Evolutionary conservation across 2,329 filamentous ascomycete species (phyloP), one percentile per base, ranked within the genome.

Genomic region (Penicillium sp.): DNA sequence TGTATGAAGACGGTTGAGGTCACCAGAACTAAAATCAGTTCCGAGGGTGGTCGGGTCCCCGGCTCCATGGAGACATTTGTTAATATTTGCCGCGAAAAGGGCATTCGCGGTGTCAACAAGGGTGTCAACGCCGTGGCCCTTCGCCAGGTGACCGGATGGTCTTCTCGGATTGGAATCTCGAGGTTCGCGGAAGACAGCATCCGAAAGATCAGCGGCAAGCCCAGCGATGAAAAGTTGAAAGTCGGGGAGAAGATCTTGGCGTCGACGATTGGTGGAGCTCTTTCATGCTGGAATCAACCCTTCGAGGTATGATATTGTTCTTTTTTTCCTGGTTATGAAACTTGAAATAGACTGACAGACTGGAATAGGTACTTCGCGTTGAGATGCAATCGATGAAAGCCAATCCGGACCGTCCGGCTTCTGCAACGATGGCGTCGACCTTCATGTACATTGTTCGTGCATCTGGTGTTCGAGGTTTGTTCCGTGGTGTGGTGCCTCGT

Each of bases 1-100:
- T 97, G 93, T 84, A 97, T 97, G 93, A 97, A 97, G 86, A 97
- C 93, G 63, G 92, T 96, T 64, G 93, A 97, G 77, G 97, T 97
- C 77, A 97, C 93, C 70, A 92, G 96, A 79, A 88, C 92, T 82
- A 96, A 96, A 83, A 80, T 92, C 67, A 90, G 24, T 34, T 48
- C 24, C 3, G 32, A 5, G 4, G 34, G 34, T 36, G 11, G 13
- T 7, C 13, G n/a, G 6, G 34, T 36, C 11, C 13, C 34, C 4
- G 34, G 34, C 6, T 5, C 34, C 6, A n/a, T 36, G 34, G 34
- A 36, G 13, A 36, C 34, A 4, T 36, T 36, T n/a, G 13, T 36
- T 4, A 13, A 36, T 7, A 14, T 36, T 7, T 7, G 6, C 7
- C 34, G 34, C 3, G 34, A 36, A n/a, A 36, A 16, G 13, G 34